These are phyloP conservation scores for Baudoinia panamericana DNA, from an alignment of 495 filamentous ascomycete species.

Conservation along the genomic window DNA sequence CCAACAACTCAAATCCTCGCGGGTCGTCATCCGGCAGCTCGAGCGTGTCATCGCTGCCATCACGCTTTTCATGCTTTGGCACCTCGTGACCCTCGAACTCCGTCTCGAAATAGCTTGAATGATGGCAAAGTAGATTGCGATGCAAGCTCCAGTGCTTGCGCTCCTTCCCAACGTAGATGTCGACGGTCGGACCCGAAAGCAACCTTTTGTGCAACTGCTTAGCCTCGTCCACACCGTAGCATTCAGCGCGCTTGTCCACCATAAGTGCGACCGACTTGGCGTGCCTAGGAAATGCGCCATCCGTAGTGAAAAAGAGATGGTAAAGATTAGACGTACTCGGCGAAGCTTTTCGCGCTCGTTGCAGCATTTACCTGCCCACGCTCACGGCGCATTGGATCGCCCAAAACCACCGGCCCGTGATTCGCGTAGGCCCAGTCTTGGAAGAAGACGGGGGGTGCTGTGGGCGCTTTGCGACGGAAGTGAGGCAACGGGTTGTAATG, in stretches of 20 bases:
- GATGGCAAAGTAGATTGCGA: slow-evolving; percentile 35
- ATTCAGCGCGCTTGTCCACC: slow-evolving; percentile 3
- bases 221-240: slow-evolving; percentile 8
- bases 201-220: slow-evolving; percentile 30
- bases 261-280: slow-evolving; percentile 9
- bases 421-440: slow-evolving; percentile 34
- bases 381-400: slow-evolving; percentile 27
- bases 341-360: slow-evolving; percentile 32
- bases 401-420: slow-evolving; percentile 18
- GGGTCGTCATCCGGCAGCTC: slow-evolving; percentile 34
- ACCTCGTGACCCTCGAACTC: slow-evolving; percentile 25
- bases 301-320: slow-evolving; percentile 3
- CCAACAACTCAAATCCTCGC: slow-evolving; percentile 36
- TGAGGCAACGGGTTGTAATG: slow-evolving; percentile 2
- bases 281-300: slow-evolving; percentile 18
- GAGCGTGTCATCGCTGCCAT: slow-evolving; percentile 17
- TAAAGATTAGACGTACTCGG: slow-evolving; percentile 30
- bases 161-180: slow-evolving; percentile 34
- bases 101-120: slow-evolving; percentile 33
- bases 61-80: slow-evolving; percentile 6
- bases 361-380: slow-evolving; percentile 13
- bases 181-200: slow-evolving; percentile 35
- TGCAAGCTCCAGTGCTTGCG: slow-evolving; percentile 35
- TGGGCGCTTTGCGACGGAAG: background rate
- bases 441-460: slow-evolving; percentile 22